Evolutionary conservation across 352 stramenopile genomes (phyloP).

Genomic region (Phytophthora hybrid): DNA sequence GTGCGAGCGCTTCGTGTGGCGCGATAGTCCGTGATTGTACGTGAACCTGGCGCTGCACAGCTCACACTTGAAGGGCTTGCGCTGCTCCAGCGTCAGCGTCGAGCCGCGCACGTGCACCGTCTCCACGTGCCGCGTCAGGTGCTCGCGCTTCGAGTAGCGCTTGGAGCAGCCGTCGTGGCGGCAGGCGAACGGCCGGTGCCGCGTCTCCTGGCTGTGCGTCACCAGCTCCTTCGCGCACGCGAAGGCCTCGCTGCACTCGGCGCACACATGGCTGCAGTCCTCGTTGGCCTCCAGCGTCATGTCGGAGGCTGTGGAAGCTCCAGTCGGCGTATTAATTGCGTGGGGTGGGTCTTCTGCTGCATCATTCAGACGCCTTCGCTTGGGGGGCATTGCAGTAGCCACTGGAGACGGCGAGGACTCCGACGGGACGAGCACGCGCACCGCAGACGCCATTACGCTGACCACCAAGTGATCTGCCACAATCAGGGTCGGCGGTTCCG

Average conservation of each 20-base stretch:
- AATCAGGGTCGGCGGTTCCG: neutral
- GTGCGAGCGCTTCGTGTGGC: constrained; percentile 62
- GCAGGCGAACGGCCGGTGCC: constrained; percentile 54
- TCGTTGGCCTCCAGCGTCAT: neutral
- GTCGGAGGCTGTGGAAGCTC: neutral
- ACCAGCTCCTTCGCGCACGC: constrained; percentile 1
- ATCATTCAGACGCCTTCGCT: constrained; percentile 24
- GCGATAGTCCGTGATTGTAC: constrained; percentile 75
- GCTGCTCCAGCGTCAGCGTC: constrained; percentile 22
- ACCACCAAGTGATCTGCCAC: neutral
- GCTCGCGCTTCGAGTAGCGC: constrained; percentile 71
- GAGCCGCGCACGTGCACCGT: constrained; percentile 46
- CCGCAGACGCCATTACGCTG: constrained; percentile 19
- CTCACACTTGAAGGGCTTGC: constrained; percentile 66
- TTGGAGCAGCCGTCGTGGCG: constrained; percentile 50
- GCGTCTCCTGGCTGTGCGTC: constrained; percentile 25
- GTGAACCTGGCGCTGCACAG: constrained; percentile 65
- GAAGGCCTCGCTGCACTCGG: constrained; percentile 31
- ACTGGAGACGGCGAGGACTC: neutral
- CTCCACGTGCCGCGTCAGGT: constrained; percentile 62
- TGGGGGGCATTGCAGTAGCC: constrained; percentile 3
- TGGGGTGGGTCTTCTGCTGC: neutral
- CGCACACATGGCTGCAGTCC: constrained; percentile 5
- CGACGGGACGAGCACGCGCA: constrained; percentile 16
- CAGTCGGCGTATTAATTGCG: neutral